Conservation (phyloP, 768 basidiomycete species). For the Boletales sp. region DNA sequence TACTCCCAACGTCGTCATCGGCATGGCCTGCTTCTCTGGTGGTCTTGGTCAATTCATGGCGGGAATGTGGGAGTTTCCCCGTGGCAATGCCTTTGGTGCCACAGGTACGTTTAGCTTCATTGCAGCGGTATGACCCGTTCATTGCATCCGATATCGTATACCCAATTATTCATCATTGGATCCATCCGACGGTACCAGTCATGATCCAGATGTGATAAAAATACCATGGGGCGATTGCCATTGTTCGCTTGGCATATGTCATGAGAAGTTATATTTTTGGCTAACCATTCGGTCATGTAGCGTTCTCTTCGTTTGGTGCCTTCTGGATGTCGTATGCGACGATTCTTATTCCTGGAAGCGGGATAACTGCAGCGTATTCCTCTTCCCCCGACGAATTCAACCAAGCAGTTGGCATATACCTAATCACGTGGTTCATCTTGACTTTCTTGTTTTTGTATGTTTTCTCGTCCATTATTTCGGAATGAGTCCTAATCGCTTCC, state of each 20-base stretch:
- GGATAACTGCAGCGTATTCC: slow-evolving; percentile 54
- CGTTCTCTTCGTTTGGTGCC: slow-evolving; percentile 79
- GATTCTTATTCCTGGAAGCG: slow-evolving; percentile 68
- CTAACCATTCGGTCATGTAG: slow-evolving; percentile 31
- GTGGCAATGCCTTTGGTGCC: slow-evolving; percentile 67
- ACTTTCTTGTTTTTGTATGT: slow-evolving; percentile 67
- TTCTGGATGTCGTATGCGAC: slow-evolving; percentile 86
- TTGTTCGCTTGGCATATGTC: not conserved
- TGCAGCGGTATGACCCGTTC: not conserved
- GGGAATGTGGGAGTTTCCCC: slow-evolving; percentile 84
- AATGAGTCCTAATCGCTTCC: not conserved
- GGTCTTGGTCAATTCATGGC: slow-evolving; percentile 84
- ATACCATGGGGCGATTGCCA: not conserved
- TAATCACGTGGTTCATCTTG: slow-evolving; percentile 70
- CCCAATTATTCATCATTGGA: not conserved
- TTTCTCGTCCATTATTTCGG: not conserved
- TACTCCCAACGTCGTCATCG: slow-evolving; percentile 69
- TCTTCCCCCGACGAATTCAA: slow-evolving; percentile 33
- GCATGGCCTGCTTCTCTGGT: slow-evolving; percentile 83
- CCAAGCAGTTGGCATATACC: slow-evolving; percentile 70
- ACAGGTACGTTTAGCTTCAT: slow-evolving; percentile 47
- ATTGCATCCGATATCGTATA: not conserved
- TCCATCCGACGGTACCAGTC: not conserved
- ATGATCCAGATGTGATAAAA: not conserved
- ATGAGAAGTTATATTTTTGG: not conserved